Conservation (phyloP, 2,329 filamentous ascomycete species). For the Huntiella abstrusa region DNA sequence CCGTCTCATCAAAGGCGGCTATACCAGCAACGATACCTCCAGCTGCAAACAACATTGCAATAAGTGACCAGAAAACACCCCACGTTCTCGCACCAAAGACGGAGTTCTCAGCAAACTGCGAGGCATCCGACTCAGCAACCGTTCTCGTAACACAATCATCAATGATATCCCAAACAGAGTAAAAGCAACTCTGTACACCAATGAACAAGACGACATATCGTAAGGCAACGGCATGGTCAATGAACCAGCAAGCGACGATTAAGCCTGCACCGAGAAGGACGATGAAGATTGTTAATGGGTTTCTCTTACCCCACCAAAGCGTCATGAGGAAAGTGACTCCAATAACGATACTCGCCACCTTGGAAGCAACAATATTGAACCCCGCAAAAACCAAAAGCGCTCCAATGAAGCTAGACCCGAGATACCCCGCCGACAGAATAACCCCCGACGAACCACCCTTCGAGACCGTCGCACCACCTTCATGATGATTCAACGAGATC, state of each 20-base stretch:
- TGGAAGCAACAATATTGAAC: constrained; percentile 65
- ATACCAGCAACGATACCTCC: constrained; percentile 56
- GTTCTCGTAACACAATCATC: constrained; percentile 66
- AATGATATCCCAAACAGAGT: constrained; percentile 73
- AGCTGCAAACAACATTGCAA: constrained; percentile 54
- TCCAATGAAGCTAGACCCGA: constrained; percentile 60
- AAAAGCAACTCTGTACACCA: constrained; percentile 63
- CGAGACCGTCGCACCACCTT: constrained; percentile 66
- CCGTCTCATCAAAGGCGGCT: constrained; percentile 55
- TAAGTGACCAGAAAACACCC: constrained; percentile 60
- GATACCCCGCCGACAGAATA: constrained; percentile 59
- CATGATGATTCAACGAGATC: constrained; percentile 36
- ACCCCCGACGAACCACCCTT: constrained; percentile 49
- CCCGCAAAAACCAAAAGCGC: constrained; percentile 62
- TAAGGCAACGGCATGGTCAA: constrained; percentile 53
- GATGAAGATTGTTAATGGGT: constrained; percentile 60
- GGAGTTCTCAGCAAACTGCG: constrained; percentile 59
- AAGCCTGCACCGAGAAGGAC: constrained; percentile 51
- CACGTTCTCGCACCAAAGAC: constrained; percentile 66
- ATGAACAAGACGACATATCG: constrained; percentile 63
- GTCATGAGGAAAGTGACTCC: constrained; percentile 61
- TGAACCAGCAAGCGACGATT: constrained; percentile 62
- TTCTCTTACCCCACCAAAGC: constrained; percentile 61
- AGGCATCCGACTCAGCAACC: constrained; percentile 62
- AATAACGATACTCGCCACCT: constrained; percentile 55